Percentiles rank a stretch among this genome's conserved stretches.
Conservation (phyloP, 495 filamentous ascomycete species). For the Tuber melanosporum region DNA sequence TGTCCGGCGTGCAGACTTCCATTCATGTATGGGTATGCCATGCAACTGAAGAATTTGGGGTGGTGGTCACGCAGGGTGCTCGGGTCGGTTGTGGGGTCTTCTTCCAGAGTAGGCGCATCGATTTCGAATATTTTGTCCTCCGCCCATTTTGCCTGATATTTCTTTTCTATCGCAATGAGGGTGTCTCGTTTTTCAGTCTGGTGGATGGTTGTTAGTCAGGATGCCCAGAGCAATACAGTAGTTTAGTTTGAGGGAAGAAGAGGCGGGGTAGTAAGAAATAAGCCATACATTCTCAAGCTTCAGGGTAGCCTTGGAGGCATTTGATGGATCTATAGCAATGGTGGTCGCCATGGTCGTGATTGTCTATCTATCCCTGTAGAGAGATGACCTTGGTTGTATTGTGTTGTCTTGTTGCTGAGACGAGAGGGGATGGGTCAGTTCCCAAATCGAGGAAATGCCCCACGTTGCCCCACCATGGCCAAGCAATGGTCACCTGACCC, state of each 20-base stretch:
- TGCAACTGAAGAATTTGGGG: conserved; percentile 89
- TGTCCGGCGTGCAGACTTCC: conserved; percentile 89
- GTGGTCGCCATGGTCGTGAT: conserved; percentile 20
- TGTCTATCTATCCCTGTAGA: not conserved
- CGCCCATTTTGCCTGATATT: conserved; percentile 83
- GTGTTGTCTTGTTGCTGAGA: not conserved
- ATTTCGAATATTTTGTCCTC: conserved; percentile 71
- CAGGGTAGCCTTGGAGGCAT: conserved; percentile 59
- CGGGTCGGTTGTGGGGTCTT: conserved; percentile 65
- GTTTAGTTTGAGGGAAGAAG: conserved; percentile 12
- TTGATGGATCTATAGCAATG: conserved; percentile 55
- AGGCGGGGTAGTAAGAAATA: conserved; percentile 41
- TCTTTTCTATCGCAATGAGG: conserved; percentile 80
- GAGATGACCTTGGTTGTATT: not conserved
- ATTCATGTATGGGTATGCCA: conserved; percentile 97
- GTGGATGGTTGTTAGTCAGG: conserved; percentile 15
- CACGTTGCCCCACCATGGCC: not conserved
- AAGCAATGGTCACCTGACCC: not conserved
- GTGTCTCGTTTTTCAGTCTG: conserved; percentile 90
- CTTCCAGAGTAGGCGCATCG: conserved; percentile 68
- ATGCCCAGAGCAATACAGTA: conserved; percentile 24
- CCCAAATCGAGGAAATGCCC: not conserved
- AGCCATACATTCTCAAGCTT: conserved; percentile 63
- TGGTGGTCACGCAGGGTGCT: conserved; percentile 67
- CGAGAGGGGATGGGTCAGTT: not conserved